Conservation (phyloP, 331 rosid species). For the Acacia pycnantha region DNA sequence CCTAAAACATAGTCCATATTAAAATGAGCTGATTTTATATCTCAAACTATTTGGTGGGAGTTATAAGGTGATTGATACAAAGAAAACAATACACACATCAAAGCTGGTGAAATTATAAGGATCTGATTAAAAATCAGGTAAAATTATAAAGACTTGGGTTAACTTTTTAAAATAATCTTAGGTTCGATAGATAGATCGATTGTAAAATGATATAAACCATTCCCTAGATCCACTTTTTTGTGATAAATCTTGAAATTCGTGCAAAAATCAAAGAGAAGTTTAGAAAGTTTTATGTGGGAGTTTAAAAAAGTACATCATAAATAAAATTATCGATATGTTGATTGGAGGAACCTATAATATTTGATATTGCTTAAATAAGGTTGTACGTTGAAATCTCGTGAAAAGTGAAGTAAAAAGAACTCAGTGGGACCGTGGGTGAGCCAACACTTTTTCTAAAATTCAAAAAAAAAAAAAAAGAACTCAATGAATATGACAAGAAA, state of each 20-base stretch:
- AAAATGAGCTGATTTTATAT: too few relatives aligned
- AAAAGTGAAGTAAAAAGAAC: not conserved
- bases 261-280: not conserved
- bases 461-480: too few relatives aligned
- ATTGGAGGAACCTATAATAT: not conserved
- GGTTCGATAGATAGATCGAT: not conserved
- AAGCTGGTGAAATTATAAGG: too few relatives aligned
- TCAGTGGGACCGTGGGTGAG: too few relatives aligned
- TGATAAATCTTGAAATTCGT: not conserved
- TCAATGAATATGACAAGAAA: too few relatives aligned
- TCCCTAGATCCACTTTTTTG: not conserved
- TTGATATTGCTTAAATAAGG: not conserved
- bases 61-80: not conserved
- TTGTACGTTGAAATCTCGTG: not conserved
- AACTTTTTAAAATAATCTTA: too few relatives aligned
- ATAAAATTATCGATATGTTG: not conserved
- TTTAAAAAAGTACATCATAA: not conserved
- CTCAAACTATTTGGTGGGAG: not conserved
- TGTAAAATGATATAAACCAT: not conserved
- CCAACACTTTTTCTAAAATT: too few relatives aligned
- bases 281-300: not conserved
- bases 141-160: too few relatives aligned
- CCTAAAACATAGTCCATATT: not conserved
- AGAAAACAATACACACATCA: too few relatives aligned
- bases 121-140: not conserved